Percentiles rank a stretch among this genome's conserved stretches.
phyloP scores from a whole-genome alignment of 306 rosid genomes.

The Cicer arietinum region DNA sequence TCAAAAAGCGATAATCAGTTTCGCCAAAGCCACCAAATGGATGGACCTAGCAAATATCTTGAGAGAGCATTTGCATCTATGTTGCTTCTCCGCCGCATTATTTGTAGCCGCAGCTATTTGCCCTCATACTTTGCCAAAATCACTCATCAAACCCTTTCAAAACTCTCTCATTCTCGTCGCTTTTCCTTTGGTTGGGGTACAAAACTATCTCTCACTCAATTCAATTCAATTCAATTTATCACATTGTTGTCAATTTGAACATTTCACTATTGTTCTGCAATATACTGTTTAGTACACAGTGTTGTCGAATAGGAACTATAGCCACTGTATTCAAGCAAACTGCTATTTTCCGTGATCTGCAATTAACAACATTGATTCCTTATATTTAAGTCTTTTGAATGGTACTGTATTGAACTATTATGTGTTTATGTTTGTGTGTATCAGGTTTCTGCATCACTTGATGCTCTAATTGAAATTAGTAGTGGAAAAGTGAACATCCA shows the following conservation, averaged over 20 bases:
- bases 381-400: neutral
- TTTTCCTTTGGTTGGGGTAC: constrained; percentile 92
- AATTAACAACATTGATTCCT: neutral
- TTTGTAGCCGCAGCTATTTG: constrained; percentile 82
- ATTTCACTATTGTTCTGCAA: too few species aligned
- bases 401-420: neutral
- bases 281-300: too few species aligned
- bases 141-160: constrained; percentile 69
- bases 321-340: too few species aligned
- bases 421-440: constrained; percentile 17
- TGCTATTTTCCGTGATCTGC: too few species aligned
- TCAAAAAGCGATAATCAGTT: constrained; percentile 67
- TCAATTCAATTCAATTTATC: neutral
- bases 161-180: constrained; percentile 70
- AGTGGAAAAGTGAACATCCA: constrained; percentile 96
- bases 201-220: constrained; percentile 23
- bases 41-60: constrained; percentile 72
- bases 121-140: constrained; percentile 77
- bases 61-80: constrained; percentile 84
- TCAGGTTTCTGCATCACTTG: constrained; percentile 93
- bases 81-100: constrained; percentile 75
- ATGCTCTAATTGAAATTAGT: constrained; percentile 78
- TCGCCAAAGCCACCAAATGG: constrained; percentile 85
- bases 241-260: too few species aligned
- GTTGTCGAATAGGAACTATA: too few species aligned